These are phyloP conservation scores for Pyricularia grisea DNA, from an alignment of 2,329 filamentous ascomycete species.

Conservation along the genomic window DNA sequence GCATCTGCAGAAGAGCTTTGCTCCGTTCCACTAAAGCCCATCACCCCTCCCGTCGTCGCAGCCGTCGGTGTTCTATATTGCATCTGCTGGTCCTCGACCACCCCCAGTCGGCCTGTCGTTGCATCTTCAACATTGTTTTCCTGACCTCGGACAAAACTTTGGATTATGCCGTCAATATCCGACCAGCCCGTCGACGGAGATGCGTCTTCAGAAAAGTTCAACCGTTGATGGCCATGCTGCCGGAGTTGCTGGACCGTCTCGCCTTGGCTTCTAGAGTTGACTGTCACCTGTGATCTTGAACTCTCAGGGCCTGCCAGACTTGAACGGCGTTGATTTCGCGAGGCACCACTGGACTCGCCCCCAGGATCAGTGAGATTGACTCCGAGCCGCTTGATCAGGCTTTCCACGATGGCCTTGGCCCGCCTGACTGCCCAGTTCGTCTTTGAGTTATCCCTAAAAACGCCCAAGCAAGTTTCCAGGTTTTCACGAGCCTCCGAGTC, in stretches of 20 bases:
- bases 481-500: constrained; percentile 27
- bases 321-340: not conserved
- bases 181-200: constrained; percentile 14
- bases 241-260: not conserved
- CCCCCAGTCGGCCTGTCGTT: too few relatives aligned
- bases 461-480: constrained; percentile 32
- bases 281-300: not conserved
- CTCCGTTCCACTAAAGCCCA: not conserved
- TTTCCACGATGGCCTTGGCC: constrained; percentile 33
- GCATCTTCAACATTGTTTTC: constrained; percentile 6
- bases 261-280: not conserved
- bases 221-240: not conserved
- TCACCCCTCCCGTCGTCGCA: not conserved
- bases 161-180: constrained; percentile 26
- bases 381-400: constrained; percentile 33
- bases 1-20: not conserved
- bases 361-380: constrained; percentile 13
- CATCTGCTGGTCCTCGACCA: not conserved
- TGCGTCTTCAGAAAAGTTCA: not conserved
- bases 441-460: constrained; percentile 38
- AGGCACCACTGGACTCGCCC: not conserved
- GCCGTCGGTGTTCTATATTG: not conserved
- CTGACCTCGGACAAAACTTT: constrained; percentile 20
- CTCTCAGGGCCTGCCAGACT: not conserved
- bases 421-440: constrained; percentile 38